Base-by-base conservation (phyloP, 371 early-diverging fungal species). In the Mortierella sp. region DNA sequence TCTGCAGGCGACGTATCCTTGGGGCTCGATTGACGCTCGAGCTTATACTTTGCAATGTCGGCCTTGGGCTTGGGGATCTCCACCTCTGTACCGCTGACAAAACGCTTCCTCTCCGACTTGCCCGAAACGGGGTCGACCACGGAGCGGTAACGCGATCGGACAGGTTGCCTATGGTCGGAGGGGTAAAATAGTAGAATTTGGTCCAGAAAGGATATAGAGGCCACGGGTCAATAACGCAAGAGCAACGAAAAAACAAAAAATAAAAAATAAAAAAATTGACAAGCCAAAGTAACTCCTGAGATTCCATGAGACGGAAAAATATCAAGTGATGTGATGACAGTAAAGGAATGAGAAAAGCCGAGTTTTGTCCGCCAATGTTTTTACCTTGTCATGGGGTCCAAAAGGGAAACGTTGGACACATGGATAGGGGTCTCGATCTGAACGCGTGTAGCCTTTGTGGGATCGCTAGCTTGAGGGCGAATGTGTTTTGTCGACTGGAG, bases 351-450 rank as follows among this genome's bases (percentile, higher is more conserved):
- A 37, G 37, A 37, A 9, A 37, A 5, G 3, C 37, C 37, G 37
- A 73, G 7, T 26, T 44, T 21, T 30, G 43, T 50, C 52, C 44
- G 6, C 16, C 43, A 12, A 26, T 57, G 19, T 68, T 51, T 75
- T 7, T 84, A 86, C 89, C 83, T 82, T 11, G 81, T 79, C 26
- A 72, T 81, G 6, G 92, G 91, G 68, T 93, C 92, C 16, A 92
- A 74, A 61, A 91, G 70, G 15, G 85, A 83, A 0, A 93, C 88
- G 66, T 91, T 87, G 11, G 88, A 83, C 61, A 90, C 86, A 62
- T 87, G 89, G 44, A 93, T 85, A 15, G 91, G 90, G 72, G 86
- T 86, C 66, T 90, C 90, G 64, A 85, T 86, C 61, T 85, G 86
- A 50, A 89, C 62, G 62, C 53, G 68, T 50, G 72, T 81, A 14